Evolutionary conservation across 2,329 filamentous ascomycete species (phyloP).

Genomic region (Monilinia polystroma): DNA sequence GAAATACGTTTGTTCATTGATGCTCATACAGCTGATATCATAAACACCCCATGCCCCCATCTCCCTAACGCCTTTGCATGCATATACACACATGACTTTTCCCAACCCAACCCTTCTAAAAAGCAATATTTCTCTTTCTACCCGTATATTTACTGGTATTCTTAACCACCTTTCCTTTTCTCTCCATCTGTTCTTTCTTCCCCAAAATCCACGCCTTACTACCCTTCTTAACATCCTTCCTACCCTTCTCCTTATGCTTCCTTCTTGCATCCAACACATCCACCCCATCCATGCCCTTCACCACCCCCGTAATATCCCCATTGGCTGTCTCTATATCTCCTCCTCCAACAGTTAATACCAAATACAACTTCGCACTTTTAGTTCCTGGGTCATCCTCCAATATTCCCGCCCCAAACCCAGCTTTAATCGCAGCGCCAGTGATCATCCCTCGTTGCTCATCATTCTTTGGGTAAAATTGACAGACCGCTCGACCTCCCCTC

Average conservation of each 20-base stretch:
- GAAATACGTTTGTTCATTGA: neutral
- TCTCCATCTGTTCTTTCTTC: slow-evolving; percentile 91
- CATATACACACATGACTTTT: slow-evolving; percentile 15
- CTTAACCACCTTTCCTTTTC: slow-evolving; percentile 94
- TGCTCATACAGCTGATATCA: slow-evolving; percentile 14
- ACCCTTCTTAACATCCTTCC: slow-evolving; percentile 69
- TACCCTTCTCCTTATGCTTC: slow-evolving; percentile 48
- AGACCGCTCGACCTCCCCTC: slow-evolving; percentile 84
- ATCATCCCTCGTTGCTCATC: slow-evolving; percentile 91
- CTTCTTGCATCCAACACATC: slow-evolving; percentile 72
- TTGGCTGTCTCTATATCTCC: slow-evolving; percentile 46
- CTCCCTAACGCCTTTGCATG: slow-evolving; percentile 36
- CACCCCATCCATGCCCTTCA: slow-evolving; percentile 84
- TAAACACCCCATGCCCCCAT: slow-evolving; percentile 27
- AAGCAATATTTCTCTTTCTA: slow-evolving; percentile 75
- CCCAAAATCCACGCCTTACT: slow-evolving; percentile 80
- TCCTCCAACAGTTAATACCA: slow-evolving; percentile 86
- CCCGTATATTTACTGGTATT: slow-evolving; percentile 90
- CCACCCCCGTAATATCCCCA: slow-evolving; percentile 84
- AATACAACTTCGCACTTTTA: slow-evolving; percentile 94
- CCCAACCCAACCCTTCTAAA: slow-evolving; percentile 49
- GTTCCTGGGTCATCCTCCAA: slow-evolving; percentile 94
- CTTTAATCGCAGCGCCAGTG: slow-evolving; percentile 81
- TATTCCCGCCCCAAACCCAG: slow-evolving; percentile 92
- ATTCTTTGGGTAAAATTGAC: slow-evolving; percentile 98